phyloP scores from a whole-genome alignment of 1,284 basidiomycete genomes.

The Sanghuangporus weigelae region DNA sequence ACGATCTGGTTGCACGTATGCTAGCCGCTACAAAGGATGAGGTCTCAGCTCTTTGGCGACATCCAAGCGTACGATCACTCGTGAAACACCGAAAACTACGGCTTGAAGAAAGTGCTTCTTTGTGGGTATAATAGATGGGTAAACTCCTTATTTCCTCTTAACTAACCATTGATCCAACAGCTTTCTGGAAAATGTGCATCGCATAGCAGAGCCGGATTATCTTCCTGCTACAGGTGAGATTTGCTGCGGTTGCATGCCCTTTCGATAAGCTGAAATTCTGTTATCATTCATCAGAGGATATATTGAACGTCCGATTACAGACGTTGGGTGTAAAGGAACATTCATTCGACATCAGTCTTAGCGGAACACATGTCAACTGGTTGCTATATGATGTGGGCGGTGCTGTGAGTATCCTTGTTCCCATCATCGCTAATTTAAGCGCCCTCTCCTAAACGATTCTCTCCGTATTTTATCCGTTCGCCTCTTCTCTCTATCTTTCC shows the following conservation, averaged over 20 bases:
- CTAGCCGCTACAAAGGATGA: conserved; percentile 43
- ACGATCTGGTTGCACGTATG: conserved; percentile 51
- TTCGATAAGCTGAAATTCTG: neutral
- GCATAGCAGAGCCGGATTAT: conserved; percentile 65
- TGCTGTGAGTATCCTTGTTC: conserved; percentile 44
- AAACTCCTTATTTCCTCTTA: conserved; percentile 11
- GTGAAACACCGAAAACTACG: conserved; percentile 53
- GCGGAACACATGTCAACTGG: conserved; percentile 61
- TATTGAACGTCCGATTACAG: conserved; percentile 71
- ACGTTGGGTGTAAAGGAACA: conserved; percentile 76
- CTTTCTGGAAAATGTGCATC: conserved; percentile 60
- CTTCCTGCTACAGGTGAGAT: conserved; percentile 57
- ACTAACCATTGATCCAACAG: conserved; percentile 31
- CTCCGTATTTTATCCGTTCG: conserved; percentile 20
- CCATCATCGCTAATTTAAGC: conserved; percentile 32
- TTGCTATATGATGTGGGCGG: conserved; percentile 77
- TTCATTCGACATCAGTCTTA: conserved; percentile 59
- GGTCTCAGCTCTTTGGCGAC: conserved; percentile 60
- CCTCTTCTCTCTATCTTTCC: neutral
- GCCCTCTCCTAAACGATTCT: conserved; percentile 11
- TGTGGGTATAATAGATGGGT: conserved; percentile 41
- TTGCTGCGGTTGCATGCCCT: neutral
- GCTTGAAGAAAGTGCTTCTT: conserved; percentile 70
- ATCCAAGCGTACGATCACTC: conserved; percentile 55
- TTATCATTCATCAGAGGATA: conserved; percentile 45